phyloP scores from a whole-genome alignment of 2,329 filamentous ascomycete genomes.

The Fragosphaeria purpurea region DNA sequence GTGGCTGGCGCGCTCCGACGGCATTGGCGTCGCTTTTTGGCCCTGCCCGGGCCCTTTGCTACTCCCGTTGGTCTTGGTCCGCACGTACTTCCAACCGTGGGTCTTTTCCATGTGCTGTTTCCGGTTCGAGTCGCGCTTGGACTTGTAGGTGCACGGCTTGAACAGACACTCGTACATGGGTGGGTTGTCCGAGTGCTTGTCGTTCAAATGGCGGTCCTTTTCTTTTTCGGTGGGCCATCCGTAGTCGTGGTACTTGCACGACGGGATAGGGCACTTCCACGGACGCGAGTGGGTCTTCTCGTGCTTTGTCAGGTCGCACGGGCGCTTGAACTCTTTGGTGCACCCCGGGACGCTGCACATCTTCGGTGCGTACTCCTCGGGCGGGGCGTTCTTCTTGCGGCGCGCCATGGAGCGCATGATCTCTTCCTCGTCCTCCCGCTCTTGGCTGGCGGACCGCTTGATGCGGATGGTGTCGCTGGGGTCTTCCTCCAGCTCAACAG shows the following conservation, averaged over 20 bases:
- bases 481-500: conserved; percentile 46
- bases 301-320: conserved; percentile 96
- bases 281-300: conserved; percentile 95
- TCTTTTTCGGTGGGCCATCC: conserved; percentile 98
- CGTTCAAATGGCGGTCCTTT: conserved; percentile 88
- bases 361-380: conserved; percentile 72
- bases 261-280: conserved; percentile 76
- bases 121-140: conserved; percentile 92
- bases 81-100: conserved; percentile 81
- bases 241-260: conserved; percentile 81
- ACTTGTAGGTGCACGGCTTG: conserved; percentile 80
- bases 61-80: conserved; percentile 86
- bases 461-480: conserved; percentile 40
- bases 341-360: conserved; percentile 67
- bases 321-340: conserved; percentile 87
- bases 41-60: conserved; percentile 22
- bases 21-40: not conserved
- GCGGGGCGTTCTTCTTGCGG: conserved; percentile 83
- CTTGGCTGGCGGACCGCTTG: conserved; percentile 58
- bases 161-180: conserved; percentile 76
- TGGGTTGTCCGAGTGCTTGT: conserved; percentile 80
- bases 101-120: conserved; percentile 99
- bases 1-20: conserved; percentile 25
- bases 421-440: conserved; percentile 68
- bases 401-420: conserved; percentile 90